These are phyloP conservation scores for Fennellomyces sp. DNA, from an alignment of 371 early-diverging fungal species.

Conservation along the genomic window DNA sequence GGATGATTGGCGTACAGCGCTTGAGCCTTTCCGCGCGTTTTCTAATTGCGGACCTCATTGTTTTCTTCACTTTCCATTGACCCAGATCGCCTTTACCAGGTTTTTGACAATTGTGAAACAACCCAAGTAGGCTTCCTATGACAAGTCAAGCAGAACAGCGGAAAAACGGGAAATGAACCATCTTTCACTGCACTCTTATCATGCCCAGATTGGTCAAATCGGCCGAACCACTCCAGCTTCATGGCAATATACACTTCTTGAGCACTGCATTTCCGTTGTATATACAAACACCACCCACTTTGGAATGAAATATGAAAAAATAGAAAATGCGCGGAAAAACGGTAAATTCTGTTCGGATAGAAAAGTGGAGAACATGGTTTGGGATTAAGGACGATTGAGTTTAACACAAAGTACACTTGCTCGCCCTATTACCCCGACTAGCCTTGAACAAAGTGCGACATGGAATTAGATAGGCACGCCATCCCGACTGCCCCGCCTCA, in stretches of 20 bases:
- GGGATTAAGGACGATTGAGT: background rate
- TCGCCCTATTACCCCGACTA: background rate
- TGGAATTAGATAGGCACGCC: background rate
- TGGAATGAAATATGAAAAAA: too few relatives aligned
- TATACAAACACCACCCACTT: too few relatives aligned
- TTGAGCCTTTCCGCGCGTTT: background rate
- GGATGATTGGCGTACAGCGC: background rate
- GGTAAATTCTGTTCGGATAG: background rate
- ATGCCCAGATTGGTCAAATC: too few relatives aligned
- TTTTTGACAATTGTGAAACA: conserved; percentile 13
- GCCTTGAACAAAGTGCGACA: background rate
- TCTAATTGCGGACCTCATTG: background rate
- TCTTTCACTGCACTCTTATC: too few relatives aligned
- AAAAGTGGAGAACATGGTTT: background rate
- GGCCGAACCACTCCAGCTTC: too few relatives aligned
- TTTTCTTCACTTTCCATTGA: conserved; percentile 1
- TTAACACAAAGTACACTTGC: background rate
- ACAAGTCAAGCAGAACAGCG: too few relatives aligned
- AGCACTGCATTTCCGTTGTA: too few relatives aligned
- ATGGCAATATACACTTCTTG: too few relatives aligned
- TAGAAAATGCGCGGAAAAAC: background rate
- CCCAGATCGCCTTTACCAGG: conserved; percentile 6
- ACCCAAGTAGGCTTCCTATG: too few relatives aligned
- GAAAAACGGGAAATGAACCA: too few relatives aligned
- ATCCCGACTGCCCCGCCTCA: background rate